Conservation (phyloP, 495 filamentous ascomycete species). For the Filosporella fistucella region DNA sequence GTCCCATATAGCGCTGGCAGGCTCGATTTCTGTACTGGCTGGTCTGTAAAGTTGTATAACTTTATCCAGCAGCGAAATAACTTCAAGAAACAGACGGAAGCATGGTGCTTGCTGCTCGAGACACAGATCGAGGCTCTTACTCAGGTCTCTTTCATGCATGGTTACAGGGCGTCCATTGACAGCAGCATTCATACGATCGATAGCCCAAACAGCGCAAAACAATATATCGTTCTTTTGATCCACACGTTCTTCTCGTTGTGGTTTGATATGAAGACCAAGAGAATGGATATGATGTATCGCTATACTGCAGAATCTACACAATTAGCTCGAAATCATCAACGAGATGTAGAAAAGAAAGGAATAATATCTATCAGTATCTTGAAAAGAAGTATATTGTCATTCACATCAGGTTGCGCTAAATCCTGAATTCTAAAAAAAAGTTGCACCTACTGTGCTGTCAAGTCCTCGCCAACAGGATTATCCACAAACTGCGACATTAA, state of each 20-base stretch:
- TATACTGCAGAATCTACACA: conserved; percentile 6
- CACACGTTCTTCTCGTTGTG: conserved; percentile 22
- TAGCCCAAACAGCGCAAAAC: conserved; percentile 64
- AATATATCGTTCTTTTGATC: conserved; percentile 31
- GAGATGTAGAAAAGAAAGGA: no score
- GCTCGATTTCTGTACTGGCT: conserved; percentile 30
- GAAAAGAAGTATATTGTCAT: no score
- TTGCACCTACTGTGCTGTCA: conserved; percentile 9
- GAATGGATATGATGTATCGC: conserved; percentile 60
- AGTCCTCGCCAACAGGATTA: conserved; percentile 24
- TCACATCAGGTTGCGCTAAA: no score
- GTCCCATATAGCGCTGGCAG: conserved; percentile 47
- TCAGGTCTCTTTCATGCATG: conserved; percentile 61
- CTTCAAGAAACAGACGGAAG: conserved; percentile 41
- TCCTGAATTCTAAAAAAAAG: no score
- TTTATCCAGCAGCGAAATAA: conserved; percentile 51
- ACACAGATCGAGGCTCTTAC: conserved; percentile 44
- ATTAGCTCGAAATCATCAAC: no score
- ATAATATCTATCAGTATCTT: no score
- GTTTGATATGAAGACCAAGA: conserved; percentile 54
- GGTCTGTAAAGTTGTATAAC: conserved; percentile 68
- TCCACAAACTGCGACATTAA: conserved; percentile 27
- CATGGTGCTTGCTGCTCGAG: conserved; percentile 44
- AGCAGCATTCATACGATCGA: conserved; percentile 60
- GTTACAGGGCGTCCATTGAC: conserved; percentile 61